Base-by-base conservation (phyloP, 345 rosid species). In the Bruguiera sexangula region DNA sequence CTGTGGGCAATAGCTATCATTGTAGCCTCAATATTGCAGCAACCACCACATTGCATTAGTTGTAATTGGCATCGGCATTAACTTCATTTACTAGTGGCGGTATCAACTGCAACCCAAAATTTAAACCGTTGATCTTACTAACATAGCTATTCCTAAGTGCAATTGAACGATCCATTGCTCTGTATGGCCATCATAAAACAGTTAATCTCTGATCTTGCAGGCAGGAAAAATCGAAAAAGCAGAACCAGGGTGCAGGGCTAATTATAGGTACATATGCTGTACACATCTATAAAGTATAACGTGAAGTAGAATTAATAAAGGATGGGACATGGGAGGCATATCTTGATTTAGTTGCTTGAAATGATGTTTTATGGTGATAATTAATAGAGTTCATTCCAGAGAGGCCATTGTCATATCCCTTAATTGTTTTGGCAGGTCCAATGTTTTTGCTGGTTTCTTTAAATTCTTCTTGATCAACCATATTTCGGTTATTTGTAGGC, bases 401-500 rank as follows among this genome's bases (percentile, higher is more conserved):
- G 16, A 43, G 16, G 50, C 19, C 16, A 15, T 43, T 43, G 50
- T 13, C 18, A 11, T 43, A 43, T 43, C 1, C 50, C 50, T 56
- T 4, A 21, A 4, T 5, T 18, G 27, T 39, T 37, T 32, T 32
- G 24, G n/a, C 15, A 26, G 21, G 48, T 39, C 11, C 50, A 43
- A 43, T 4, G 16, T 43, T 15, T 43, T 43, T 13, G 18, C 16
- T 43, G 18, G 18, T 55, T 58, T 21, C 20, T 52, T 37, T 61
- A 15, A 8, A 6, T 15, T 39, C 2, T 60, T 54, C 48, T 59
- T 60, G 79, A 62, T 65, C 26, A 18, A n/a, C 50, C 18, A 43
- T 5, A 2, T 53, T 18, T 57, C 7, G 32, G 30, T 32, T 56
- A 9, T 59, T 21, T 32, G 16, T 63, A 81, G 85, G 82, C 5